phyloP scores from a whole-genome alignment of 768 basidiomycete genomes.

The Boletus pseudopeckii region DNA sequence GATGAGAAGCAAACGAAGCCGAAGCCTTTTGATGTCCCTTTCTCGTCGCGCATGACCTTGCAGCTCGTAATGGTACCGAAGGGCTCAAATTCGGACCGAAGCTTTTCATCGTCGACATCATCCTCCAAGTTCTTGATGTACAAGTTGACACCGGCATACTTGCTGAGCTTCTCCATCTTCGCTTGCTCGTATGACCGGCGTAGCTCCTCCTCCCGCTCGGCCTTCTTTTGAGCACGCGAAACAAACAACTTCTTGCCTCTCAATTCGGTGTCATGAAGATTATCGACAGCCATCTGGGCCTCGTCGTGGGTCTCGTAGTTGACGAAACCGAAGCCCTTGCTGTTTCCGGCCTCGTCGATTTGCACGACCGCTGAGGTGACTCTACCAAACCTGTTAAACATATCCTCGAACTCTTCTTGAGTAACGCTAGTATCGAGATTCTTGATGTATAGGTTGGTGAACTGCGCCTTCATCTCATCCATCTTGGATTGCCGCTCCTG shows the following conservation, averaged over 20 bases:
- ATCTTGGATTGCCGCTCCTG: slow-evolving; percentile 97
- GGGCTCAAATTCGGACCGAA: slow-evolving; percentile 93
- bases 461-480: slow-evolving; percentile 95
- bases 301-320: slow-evolving; percentile 94
- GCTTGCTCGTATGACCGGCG: slow-evolving; percentile 91
- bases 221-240: slow-evolving; percentile 95
- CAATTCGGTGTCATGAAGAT: slow-evolving; percentile 80
- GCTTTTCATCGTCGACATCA: slow-evolving; percentile 95
- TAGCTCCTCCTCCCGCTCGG: slow-evolving; percentile 96
- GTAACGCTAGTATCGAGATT: slow-evolving; percentile 85
- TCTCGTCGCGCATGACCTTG: slow-evolving; percentile 99
- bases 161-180: slow-evolving; percentile 96
- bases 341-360: slow-evolving; percentile 83
- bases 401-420: slow-evolving; percentile 79
- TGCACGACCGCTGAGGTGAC: slow-evolving; percentile 90
- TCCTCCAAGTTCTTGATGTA: slow-evolving; percentile 99
- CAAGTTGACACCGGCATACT: slow-evolving; percentile 98
- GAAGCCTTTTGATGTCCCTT: slow-evolving; percentile 89
- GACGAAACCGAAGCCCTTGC: slow-evolving; percentile 98
- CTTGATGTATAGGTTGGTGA: slow-evolving; percentile 99
- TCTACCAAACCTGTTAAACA: slow-evolving; percentile 74
- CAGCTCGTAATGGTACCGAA: slow-evolving; percentile 97
- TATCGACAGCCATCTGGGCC: slow-evolving; percentile 86
- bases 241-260: slow-evolving; percentile 92
- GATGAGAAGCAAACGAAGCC: slow-evolving; percentile 99